Base-by-base conservation (phyloP, 495 filamentous ascomycete genomes). In the Tirmania nivea region DNA sequence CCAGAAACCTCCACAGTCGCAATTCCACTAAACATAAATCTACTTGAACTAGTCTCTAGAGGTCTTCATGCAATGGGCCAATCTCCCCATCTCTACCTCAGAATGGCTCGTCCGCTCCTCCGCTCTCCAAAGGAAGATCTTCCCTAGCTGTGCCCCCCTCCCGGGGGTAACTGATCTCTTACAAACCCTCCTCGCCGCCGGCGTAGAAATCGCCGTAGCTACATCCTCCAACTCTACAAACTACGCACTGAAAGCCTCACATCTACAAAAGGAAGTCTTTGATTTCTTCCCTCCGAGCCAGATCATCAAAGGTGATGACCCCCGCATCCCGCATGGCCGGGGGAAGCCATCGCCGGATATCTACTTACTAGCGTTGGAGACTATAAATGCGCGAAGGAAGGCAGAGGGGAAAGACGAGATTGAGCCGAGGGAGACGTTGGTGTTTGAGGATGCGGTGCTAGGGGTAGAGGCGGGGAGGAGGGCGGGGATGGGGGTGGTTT, bases 341-440 rank as follows among this genome's bases (percentile, higher is more conserved):
- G 92, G 90, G 12, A 99, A 99, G 67, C 90, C 90, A 0, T 73
- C 86, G 4, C 90, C 90, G 8, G 92, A 99, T 66, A 99, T 99
- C 61, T 99, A 90, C 63, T 68, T 92, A 12, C 67, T 96, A 1
- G 92, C 92, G 0, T 68, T 99, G 49, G 71, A 84, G 68, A 83
- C 78, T 1, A 81, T 99, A 60, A 99, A 99, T 66, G 71, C 70
- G 2, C 76, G 74, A 8, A 63, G 90, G 11, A 65, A 75, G 0
- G 60, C 55, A 11, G 68, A 73, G 45, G 79, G 78, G 0, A 78
- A 88, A 62, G 65, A 68, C 35, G 78, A 81, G 57, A 79, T 99
- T 45, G 70, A 59, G 49, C 84, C 87, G 0, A 81, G 81, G 59
- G 90, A 99, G 65, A 95, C 89, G 66, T 70, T 99, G 9, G 90